These are phyloP conservation scores for Talaromyces sp. DNA, from an alignment of 2,329 filamentous ascomycete species.

Conservation along the genomic window DNA sequence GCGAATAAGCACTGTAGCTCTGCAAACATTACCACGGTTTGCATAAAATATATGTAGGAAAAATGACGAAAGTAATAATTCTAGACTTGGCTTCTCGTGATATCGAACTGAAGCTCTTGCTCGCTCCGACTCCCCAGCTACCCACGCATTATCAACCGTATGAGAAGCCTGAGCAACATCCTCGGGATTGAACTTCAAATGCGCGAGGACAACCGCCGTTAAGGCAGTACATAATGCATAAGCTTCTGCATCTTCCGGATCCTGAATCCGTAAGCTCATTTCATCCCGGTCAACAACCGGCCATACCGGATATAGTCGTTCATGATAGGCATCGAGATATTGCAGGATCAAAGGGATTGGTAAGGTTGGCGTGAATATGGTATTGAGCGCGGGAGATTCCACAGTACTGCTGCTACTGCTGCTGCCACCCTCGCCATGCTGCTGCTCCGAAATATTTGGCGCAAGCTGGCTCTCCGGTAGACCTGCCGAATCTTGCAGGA, in stretches of 20 bases:
- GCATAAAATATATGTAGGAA: constrained; percentile 14
- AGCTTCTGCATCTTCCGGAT: constrained; percentile 12
- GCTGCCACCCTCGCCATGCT: background rate
- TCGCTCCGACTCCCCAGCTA: constrained; percentile 13
- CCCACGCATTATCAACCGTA: constrained; percentile 3
- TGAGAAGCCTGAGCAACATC: constrained; percentile 1
- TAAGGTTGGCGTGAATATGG: constrained; percentile 1
- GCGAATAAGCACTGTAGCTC: constrained; percentile 13
- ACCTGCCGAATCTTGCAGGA: constrained; percentile 5
- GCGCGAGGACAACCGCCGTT: constrained; percentile 10
- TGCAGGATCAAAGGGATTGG: constrained; percentile 12
- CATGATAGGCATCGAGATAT: constrained; percentile 13
- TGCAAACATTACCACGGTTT: constrained; percentile 13
- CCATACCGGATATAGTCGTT: constrained; percentile 13
- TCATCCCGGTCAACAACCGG: constrained; percentile 14
- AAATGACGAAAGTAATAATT: constrained; percentile 12
- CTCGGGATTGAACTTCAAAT: constrained; percentile 11
- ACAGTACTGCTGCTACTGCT: constrained; percentile 2
- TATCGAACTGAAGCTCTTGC: constrained; percentile 10
- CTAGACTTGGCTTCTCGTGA: constrained; percentile 10
- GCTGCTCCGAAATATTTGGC: background rate
- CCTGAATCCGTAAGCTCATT: constrained; percentile 11
- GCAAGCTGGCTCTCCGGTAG: constrained; percentile 1
- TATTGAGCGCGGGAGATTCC: background rate
- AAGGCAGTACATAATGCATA: constrained; percentile 14